These are phyloP conservation scores for Xylariaceae sp. DNA, from an alignment of 2,329 filamentous ascomycete genomes.

Conservation along the genomic window DNA sequence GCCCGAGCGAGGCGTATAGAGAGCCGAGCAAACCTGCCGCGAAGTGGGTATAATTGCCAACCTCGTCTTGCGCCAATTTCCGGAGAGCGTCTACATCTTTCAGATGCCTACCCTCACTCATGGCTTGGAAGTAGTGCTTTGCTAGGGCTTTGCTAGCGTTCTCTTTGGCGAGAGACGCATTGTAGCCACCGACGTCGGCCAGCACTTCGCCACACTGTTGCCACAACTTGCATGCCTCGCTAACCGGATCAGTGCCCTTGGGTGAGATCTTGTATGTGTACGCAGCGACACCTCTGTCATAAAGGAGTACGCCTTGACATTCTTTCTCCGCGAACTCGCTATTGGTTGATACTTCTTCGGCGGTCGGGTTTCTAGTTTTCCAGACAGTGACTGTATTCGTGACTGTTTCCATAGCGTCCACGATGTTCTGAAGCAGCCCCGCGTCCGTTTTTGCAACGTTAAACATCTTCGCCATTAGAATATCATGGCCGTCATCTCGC, in stretches of 20 bases:
- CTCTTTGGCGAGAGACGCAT: constrained; percentile 7
- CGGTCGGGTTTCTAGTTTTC: not conserved
- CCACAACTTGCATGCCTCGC: constrained; percentile 19
- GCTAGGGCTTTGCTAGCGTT: constrained; percentile 16
- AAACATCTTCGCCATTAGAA: constrained; percentile 17
- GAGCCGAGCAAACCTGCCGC: not conserved
- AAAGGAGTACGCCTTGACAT: constrained; percentile 18
- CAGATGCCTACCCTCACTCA: constrained; percentile 11
- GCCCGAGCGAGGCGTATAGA: not conserved
- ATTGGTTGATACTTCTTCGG: constrained; percentile 2
- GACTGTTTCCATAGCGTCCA: constrained; percentile 14
- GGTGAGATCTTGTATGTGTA: constrained; percentile 17
- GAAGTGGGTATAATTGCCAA: not conserved
- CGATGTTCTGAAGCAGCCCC: constrained; percentile 15
- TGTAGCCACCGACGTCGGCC: constrained; percentile 15
- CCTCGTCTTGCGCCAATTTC: constrained; percentile 1
- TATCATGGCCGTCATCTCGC: constrained; percentile 10
- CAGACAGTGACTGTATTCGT: constrained; percentile 1
- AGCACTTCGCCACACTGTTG: constrained; percentile 17
- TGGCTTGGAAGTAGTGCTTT: constrained; percentile 22
- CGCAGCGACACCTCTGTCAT: constrained; percentile 16
- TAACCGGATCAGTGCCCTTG: constrained; percentile 11
- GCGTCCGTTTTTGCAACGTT: constrained; percentile 9
- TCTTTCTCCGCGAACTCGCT: constrained; percentile 13
- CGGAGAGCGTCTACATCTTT: constrained; percentile 12